Evolutionary conservation across 352 stramenopile species (phyloP), one percentile per base, ranked within the genome.

Genomic region (Phytophthora meadii): DNA sequence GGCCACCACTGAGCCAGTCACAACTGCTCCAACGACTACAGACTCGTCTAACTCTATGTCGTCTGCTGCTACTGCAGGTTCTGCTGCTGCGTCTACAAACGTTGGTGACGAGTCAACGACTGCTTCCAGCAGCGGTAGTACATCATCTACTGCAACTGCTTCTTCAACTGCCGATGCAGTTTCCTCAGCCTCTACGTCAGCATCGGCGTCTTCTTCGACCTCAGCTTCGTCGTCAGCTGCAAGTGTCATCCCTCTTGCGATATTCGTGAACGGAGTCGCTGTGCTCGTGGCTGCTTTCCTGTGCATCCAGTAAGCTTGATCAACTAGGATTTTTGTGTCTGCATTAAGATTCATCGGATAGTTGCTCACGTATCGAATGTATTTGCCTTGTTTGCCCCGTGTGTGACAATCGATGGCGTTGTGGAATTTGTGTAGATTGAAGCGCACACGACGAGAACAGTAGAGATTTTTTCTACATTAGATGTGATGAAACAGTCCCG

Each of bases 41-140:
- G 65, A 42, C 8, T 75, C 22, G 22, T 22, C 70, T 64, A 64
- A 72, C 39, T 69, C 54, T 54, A 24, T 72, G 30, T 68, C 50
- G 28, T 64, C 65, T 54, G 69, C 70, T 51, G 47, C 56, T n/a
- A 76, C 70, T 59, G 75, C 61, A 65, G 76, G 70, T 22, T 78
- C 59, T 28, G 22, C 15, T 73, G 36, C 39, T 57, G 54, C 57
- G 42, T 54, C 56, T 11, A 58, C 48, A 5, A 67, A 63, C 19
- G 53, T 57, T 72, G 68, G 63, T 36, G 64, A 76, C 34, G 53
- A 46, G 28, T 59, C 57, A 32, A 34, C 51, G 19, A 36, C 47
- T 44, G 50, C 61, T 50, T 63, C 61, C 24, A 50, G 15, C 42
- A 30, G 54, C 1, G 47, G 45, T 9, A 59, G 42, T 15, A 62